These are phyloP conservation scores for Kalanchoe fedtschenkoi DNA, from an alignment of 164 flowering plant species.

Conservation along the genomic window DNA sequence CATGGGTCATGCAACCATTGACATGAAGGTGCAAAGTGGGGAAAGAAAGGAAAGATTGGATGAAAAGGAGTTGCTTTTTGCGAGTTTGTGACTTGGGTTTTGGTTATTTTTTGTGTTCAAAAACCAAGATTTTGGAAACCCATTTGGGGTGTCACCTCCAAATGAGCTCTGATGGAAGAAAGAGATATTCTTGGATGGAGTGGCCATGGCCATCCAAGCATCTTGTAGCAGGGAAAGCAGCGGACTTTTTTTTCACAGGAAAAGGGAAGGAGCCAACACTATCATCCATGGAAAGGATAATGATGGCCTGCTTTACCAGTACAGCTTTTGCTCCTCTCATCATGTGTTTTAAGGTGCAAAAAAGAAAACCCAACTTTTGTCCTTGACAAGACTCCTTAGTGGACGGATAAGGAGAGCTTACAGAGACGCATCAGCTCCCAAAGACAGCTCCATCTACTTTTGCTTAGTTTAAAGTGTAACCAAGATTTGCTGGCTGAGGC, in stretches of 20 bases:
- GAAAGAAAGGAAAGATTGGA: neutral
- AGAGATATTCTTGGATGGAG: neutral
- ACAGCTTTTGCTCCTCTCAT: too few relatives aligned
- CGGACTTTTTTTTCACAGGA: neutral
- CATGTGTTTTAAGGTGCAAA: too few relatives aligned
- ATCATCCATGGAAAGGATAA: neutral
- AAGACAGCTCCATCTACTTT: neutral
- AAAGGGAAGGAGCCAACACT: neutral
- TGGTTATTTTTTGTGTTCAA: neutral
- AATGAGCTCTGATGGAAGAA: neutral
- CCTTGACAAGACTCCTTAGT: neutral
- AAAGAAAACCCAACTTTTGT: too few relatives aligned
- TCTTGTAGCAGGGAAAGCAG: neutral
- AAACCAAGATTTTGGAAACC: neutral
- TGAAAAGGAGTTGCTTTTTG: neutral
- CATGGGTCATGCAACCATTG: neutral
- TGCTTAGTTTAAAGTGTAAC: neutral
- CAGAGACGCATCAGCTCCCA: neutral
- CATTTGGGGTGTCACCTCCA: neutral
- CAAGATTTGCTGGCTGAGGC: too few relatives aligned
- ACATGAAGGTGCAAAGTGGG: neutral
- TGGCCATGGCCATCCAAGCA: neutral
- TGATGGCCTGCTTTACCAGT: neutral
- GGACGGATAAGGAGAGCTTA: neutral
- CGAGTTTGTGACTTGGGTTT: neutral